phyloP scores from a whole-genome alignment of 345 rosid species.

The Murraya paniculata region DNA sequence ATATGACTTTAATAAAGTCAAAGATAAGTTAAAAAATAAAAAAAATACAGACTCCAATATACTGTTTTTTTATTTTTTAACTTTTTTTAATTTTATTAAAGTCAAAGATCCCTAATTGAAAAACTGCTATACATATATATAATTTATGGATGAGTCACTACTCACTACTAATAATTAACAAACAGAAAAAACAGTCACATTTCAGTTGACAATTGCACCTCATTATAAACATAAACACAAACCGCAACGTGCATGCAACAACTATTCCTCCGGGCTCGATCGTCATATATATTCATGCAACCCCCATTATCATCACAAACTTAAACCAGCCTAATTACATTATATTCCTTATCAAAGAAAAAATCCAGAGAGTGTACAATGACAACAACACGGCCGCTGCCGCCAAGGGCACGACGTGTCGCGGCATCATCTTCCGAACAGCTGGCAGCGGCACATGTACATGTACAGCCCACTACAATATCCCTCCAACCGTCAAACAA shows the following conservation, averaged over 20 bases:
- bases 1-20: too few relatives aligned
- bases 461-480: not conserved
- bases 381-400: not conserved
- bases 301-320: not conserved
- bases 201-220: not conserved
- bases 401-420: not conserved
- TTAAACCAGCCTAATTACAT: not conserved
- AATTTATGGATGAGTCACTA: not conserved
- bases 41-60: too few relatives aligned
- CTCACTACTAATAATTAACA: not conserved
- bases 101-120: too few relatives aligned
- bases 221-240: not conserved
- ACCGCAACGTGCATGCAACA: slow-evolving; percentile 13
- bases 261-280: not conserved
- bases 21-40: too few relatives aligned
- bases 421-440: not conserved
- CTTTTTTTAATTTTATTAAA: too few relatives aligned
- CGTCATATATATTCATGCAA: not conserved
- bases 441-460: not conserved
- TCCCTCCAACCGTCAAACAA: not conserved
- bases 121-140: too few relatives aligned
- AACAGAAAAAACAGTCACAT: not conserved
- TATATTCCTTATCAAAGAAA: not conserved
- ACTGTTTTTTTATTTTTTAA: too few relatives aligned
- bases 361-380: not conserved